phyloP scores from a whole-genome alignment of 1,284 basidiomycete genomes.

The Inonotus obliquus region DNA sequence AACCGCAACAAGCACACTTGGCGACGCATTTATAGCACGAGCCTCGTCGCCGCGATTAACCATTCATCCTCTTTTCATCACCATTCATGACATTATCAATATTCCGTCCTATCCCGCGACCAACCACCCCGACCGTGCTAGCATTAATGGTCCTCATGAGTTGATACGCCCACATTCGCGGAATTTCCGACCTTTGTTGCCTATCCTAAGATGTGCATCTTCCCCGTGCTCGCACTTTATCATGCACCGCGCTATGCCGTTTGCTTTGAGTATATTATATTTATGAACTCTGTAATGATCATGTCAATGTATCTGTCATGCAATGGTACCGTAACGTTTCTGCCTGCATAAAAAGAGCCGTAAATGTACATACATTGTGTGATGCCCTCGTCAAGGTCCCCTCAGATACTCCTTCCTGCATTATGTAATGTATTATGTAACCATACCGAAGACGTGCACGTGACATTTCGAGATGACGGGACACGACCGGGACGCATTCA shows the following conservation, averaged over 20 bases:
- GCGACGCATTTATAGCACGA: conserved; percentile 2
- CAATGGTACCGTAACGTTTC: background rate
- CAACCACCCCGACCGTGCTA: background rate
- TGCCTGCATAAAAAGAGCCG: too few species aligned
- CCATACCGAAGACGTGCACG: background rate
- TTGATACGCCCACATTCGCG: background rate
- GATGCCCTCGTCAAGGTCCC: too few species aligned
- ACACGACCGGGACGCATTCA: background rate
- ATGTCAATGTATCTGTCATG: background rate
- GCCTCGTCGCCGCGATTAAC: background rate
- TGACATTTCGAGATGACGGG: background rate
- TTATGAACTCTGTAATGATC: background rate
- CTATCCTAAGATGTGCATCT: background rate
- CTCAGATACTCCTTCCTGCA: too few species aligned
- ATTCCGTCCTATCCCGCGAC: background rate
- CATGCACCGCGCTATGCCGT: background rate
- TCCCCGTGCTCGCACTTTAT: background rate
- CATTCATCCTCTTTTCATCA: background rate
- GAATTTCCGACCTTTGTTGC: background rate
- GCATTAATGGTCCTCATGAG: background rate
- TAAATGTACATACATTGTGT: too few species aligned
- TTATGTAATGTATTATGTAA: too few species aligned
- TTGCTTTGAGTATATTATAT: background rate
- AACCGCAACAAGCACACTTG: background rate
- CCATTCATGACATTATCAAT: background rate